Percentiles rank a stretch among this genome's conserved stretches.
Evolutionary conservation across 2,329 filamentous ascomycete species (phyloP).

Genomic region (Exserohilum rostratum): DNA sequence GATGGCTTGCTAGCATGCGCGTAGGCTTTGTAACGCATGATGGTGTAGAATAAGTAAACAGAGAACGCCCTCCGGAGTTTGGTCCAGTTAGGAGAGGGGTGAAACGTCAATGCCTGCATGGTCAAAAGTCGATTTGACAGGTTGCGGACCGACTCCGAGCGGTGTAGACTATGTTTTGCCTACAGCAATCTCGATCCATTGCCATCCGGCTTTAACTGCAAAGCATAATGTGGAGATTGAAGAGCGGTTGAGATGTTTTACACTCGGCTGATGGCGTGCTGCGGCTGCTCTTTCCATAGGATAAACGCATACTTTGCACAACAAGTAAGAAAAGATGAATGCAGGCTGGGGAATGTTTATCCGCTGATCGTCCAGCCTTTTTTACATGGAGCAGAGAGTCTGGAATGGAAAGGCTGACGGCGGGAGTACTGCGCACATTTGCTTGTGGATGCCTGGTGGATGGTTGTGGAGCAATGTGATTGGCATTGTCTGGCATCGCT

Average conservation of each 20-base stretch:
- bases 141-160: constrained; percentile 20
- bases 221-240: constrained; percentile 12
- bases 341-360: constrained; percentile 30
- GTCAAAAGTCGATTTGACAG: neutral
- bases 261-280: constrained; percentile 3
- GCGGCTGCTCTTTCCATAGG: neutral
- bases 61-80: constrained; percentile 27
- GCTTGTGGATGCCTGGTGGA: neutral
- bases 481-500: constrained; percentile 12
- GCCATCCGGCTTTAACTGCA: neutral
- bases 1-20: constrained; percentile 1
- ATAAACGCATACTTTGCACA: constrained; percentile 10
- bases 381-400: constrained; percentile 16
- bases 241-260: constrained; percentile 11
- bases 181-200: constrained; percentile 20
- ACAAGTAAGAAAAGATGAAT: constrained; percentile 24
- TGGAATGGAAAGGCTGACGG: constrained; percentile 22
- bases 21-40: constrained; percentile 12
- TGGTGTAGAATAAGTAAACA: constrained; percentile 22
- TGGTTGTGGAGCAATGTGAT: neutral
- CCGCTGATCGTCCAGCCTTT: constrained; percentile 18
- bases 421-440: neutral
- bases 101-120: constrained; percentile 25
- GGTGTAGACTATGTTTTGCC: constrained; percentile 24
- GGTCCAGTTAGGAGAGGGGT: constrained; percentile 26